phyloP scores from a whole-genome alignment of 306 rosid species.

The Dalbergia oliveri region DNA sequence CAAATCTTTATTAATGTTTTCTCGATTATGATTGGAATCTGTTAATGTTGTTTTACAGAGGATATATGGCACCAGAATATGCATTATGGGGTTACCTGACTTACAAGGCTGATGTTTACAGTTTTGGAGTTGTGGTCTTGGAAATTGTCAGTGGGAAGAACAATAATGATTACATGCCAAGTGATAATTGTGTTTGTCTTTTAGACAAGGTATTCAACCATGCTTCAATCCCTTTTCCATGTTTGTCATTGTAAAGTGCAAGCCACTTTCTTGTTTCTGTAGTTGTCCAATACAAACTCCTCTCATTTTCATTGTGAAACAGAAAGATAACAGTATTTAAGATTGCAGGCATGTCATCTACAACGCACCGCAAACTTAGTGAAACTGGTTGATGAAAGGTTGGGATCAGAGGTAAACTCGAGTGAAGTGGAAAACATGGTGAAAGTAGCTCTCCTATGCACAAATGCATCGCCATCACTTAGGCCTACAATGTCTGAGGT shows the following conservation, averaged over 20 bases:
- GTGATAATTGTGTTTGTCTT: slow-evolving; percentile 66
- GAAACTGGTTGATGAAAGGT: slow-evolving; percentile 63
- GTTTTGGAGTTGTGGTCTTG: slow-evolving; percentile 69
- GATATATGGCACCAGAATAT: slow-evolving; percentile 84
- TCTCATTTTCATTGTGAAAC: not conserved
- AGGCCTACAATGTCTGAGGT: slow-evolving; percentile 74
- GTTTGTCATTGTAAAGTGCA: not conserved
- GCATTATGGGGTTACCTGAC: slow-evolving; percentile 70
- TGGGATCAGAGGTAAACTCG: slow-evolving; percentile 56
- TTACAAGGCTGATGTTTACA: slow-evolving; percentile 69
- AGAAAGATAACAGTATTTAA: slow-evolving; percentile 1
- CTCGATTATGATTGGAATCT: slow-evolving; percentile 13
- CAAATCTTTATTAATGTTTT: slow-evolving; percentile 17
- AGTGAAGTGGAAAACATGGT: slow-evolving; percentile 56
- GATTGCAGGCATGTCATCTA: slow-evolving; percentile 52
- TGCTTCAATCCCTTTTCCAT: slow-evolving; percentile 41
- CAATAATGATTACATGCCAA: slow-evolving; percentile 52
- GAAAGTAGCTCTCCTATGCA: slow-evolving; percentile 70
- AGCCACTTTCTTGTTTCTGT: not conserved
- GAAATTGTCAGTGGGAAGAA: slow-evolving; percentile 63
- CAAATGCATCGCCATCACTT: slow-evolving; percentile 54
- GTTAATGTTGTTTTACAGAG: slow-evolving; percentile 55
- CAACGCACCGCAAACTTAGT: slow-evolving; percentile 49
- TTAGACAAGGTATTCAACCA: slow-evolving; percentile 62
- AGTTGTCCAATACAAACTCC: slow-evolving; percentile 18